Percentiles rank a stretch among this genome's conserved stretches.
Evolutionary conservation across 2,329 filamentous ascomycete species (phyloP).

Genomic region (Bisporella sp.): DNA sequence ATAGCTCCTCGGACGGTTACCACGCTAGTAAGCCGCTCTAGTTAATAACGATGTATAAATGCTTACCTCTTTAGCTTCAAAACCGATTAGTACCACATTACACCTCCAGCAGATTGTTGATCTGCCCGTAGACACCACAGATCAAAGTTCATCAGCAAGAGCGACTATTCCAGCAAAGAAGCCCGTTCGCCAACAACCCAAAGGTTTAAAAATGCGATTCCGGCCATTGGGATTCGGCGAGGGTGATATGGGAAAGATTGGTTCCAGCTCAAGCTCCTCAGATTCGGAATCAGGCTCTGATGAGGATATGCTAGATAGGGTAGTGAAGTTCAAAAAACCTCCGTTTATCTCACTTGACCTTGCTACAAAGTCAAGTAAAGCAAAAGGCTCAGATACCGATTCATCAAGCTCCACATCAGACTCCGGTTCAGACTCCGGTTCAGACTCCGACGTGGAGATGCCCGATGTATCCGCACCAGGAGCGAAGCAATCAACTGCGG

Average conservation of each 20-base stretch:
- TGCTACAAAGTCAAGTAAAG: not conserved
- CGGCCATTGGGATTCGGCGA: conserved; percentile 54
- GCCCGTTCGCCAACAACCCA: conserved; percentile 56
- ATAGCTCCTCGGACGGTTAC: conserved; percentile 46
- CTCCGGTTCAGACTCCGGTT: conserved; percentile 1
- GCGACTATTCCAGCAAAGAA: conserved; percentile 42
- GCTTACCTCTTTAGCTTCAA: conserved; percentile 10
- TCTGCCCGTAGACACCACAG: conserved; percentile 31
- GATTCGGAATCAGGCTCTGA: conserved; percentile 13
- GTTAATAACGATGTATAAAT: not conserved
- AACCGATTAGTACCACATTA: conserved; percentile 49
- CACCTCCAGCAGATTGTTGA: conserved; percentile 58
- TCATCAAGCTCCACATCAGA: not conserved
- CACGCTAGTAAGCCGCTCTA: conserved; percentile 38
- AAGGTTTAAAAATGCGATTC: conserved; percentile 60
- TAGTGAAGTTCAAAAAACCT: conserved; percentile 6
- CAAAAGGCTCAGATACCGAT: not conserved
- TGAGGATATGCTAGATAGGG: conserved; percentile 15
- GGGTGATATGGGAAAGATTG: conserved; percentile 36
- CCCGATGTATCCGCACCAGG: conserved; percentile 6
- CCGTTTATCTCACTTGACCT: not conserved
- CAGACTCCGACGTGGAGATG: conserved; percentile 11
- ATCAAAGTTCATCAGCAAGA: conserved; percentile 15
- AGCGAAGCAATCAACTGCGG: conserved; percentile 1
- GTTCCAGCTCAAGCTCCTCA: conserved; percentile 8